A percentile compares a stretch with the other conserved stretches of the same genome.
Conservation (phyloP, 2,329 filamentous ascomycete genomes). For the Penicillium sp. region DNA sequence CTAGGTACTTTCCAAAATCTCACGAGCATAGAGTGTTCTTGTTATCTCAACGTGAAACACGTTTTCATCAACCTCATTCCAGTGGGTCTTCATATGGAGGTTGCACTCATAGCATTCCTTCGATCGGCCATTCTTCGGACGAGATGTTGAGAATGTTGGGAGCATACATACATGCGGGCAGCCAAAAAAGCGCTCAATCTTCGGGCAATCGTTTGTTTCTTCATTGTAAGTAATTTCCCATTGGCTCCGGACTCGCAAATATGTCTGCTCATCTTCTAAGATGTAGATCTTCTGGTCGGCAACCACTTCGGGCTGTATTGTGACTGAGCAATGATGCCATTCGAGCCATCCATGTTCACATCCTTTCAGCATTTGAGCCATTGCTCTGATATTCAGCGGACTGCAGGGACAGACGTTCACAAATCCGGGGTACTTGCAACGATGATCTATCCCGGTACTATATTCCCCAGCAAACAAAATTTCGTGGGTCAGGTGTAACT, state of each 20-base stretch:
- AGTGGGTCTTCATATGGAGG: neutral
- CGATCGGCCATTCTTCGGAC: neutral
- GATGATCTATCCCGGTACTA: neutral
- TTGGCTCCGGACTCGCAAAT: too few relatives aligned
- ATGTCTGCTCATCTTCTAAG: too few relatives aligned
- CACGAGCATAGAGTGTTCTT: neutral
- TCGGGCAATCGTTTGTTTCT: neutral
- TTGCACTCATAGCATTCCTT: neutral
- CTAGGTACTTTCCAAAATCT: neutral
- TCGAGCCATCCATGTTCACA: neutral
- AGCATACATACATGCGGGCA: neutral
- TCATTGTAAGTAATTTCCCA: neutral
- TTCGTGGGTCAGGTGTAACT: neutral
- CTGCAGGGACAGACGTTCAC: neutral
- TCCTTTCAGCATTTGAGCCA: neutral
- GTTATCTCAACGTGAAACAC: neutral
- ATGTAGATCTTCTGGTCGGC: neutral
- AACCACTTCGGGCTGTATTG: neutral
- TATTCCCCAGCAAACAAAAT: too few relatives aligned
- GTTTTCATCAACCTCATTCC: neutral
- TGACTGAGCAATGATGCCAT: neutral
- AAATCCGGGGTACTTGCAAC: neutral
- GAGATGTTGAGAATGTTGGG: neutral
- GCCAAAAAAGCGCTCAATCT: neutral
- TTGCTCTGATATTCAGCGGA: neutral